Percentiles rank a stretch among this genome's conserved stretches.
Evolutionary conservation across 768 basidiomycete genomes (phyloP).

Genomic region (Lyophyllum atratum): DNA sequence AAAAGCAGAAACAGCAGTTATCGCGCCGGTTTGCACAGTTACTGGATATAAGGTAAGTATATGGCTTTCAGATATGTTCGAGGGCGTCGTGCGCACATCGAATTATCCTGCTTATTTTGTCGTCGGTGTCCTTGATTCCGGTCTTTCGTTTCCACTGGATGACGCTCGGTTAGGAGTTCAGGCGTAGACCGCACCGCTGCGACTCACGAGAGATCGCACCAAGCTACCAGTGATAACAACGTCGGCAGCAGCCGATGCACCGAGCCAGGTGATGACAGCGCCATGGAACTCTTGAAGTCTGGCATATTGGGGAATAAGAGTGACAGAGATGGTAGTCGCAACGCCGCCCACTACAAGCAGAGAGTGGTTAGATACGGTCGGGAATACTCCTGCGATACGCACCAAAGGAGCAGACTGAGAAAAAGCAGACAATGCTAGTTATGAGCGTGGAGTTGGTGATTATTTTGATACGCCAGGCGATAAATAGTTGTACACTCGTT

Average conservation of each 20-base stretch:
- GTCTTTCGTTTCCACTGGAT: conserved; percentile 34
- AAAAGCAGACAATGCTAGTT: conserved; percentile 10
- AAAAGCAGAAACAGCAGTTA: background rate
- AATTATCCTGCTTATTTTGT: conserved; percentile 28
- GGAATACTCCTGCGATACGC: background rate
- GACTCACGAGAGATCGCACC: conserved; percentile 40
- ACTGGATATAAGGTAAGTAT: background rate
- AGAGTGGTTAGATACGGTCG: too few species aligned
- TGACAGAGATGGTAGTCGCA: conserved; percentile 25
- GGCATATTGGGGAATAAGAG: conserved; percentile 20
- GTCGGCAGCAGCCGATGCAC: conserved; percentile 45
- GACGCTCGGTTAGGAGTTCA: background rate
- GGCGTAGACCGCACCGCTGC: background rate
- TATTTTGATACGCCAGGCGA: conserved; percentile 21
- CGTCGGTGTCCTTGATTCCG: conserved; percentile 32
- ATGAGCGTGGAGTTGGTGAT: conserved; percentile 20
- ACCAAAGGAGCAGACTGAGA: conserved; percentile 1
- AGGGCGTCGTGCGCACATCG: too few species aligned
- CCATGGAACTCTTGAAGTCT: conserved; percentile 27
- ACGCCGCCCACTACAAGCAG: conserved; percentile 28
- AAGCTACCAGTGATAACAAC: conserved; percentile 44
- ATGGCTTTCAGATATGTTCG: too few species aligned
- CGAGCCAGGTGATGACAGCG: conserved; percentile 42
- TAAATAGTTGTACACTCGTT: conserved; percentile 24
- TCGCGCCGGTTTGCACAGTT: background rate